phyloP scores from a whole-genome alignment of 176 grass and related monocot genomes.

The Cenchrus americanus region DNA sequence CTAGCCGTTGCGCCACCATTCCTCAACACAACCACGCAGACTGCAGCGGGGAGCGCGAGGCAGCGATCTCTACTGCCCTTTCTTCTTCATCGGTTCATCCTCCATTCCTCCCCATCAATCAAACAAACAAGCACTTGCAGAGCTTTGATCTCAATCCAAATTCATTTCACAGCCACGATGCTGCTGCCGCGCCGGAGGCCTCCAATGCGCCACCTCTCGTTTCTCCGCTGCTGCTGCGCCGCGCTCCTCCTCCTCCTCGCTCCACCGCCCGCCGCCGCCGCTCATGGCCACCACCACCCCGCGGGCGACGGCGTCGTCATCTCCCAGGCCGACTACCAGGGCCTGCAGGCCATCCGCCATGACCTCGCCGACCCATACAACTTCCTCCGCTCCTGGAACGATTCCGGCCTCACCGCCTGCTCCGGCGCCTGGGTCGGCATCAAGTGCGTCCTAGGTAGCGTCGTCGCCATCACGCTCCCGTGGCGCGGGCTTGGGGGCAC shows the following conservation, averaged over 20 bases:
- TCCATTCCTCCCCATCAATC: too few relatives aligned
- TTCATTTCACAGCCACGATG: not conserved
- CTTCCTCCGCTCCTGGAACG: slow-evolving; percentile 70
- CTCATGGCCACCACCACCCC: not conserved
- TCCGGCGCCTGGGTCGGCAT: slow-evolving; percentile 64
- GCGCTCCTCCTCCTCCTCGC: slow-evolving; percentile 32
- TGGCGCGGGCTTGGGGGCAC: slow-evolving; percentile 52
- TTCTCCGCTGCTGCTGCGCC: not conserved
- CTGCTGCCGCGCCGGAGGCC: not conserved
- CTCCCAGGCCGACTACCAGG: slow-evolving; percentile 61
- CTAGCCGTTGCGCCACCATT: too few relatives aligned
- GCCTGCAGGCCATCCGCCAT: slow-evolving; percentile 70
- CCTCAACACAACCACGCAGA: too few relatives aligned
- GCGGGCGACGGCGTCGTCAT: slow-evolving; percentile 62
- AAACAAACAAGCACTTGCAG: too few relatives aligned
- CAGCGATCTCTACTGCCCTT: too few relatives aligned
- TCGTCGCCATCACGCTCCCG: slow-evolving; percentile 65
- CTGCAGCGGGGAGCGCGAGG: too few relatives aligned
- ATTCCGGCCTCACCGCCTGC: slow-evolving; percentile 70
- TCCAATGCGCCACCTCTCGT: not conserved
- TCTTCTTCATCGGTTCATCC: too few relatives aligned
- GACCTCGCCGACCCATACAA: slow-evolving; percentile 56
- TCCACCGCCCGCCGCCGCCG: not conserved
- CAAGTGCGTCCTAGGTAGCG: slow-evolving; percentile 69
- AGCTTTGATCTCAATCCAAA: too few relatives aligned